These are phyloP conservation scores for Centella asiatica DNA, from an alignment of 129 eudicot species.

Conservation along the genomic window DNA sequence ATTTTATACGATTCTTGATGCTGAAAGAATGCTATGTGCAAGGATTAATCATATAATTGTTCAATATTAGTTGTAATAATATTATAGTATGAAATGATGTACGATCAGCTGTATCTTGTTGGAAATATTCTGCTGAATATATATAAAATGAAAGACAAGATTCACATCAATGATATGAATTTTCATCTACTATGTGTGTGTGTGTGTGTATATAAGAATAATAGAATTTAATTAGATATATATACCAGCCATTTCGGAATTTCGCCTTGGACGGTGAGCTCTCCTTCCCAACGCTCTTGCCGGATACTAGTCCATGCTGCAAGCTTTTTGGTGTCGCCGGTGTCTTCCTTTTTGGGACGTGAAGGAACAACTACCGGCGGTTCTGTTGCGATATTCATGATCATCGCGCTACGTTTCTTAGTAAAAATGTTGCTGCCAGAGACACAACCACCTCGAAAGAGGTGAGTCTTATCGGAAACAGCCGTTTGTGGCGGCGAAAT, in stretches of 20 bases:
- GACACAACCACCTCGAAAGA: conserved; percentile 6
- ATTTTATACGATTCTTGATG: too few relatives aligned
- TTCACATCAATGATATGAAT: too few relatives aligned
- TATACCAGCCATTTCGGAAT: conserved; percentile 90
- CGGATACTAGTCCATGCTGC: conserved; percentile 82
- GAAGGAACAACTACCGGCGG: conserved; percentile 29
- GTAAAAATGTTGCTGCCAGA: conserved; percentile 13
- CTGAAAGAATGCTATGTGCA: too few relatives aligned
- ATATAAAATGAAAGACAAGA: background rate
- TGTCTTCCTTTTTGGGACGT: conserved; percentile 13
- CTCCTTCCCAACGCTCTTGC: conserved; percentile 94
- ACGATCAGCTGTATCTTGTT: background rate
- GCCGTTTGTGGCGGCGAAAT: conserved; percentile 13
- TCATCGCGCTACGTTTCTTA: conserved; percentile 8
- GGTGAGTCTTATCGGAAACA: conserved; percentile 5
- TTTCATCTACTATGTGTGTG: too few relatives aligned
- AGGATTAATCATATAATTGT: too few relatives aligned
- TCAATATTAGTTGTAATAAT: too few relatives aligned
- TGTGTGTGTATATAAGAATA: background rate
- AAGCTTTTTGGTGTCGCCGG: conserved; percentile 26
- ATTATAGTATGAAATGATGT: background rate
- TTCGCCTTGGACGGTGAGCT: conserved; percentile 72
- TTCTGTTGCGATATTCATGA: conserved; percentile 45
- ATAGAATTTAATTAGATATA: background rate
- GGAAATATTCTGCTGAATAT: background rate